Percentiles rank a stretch among this genome's conserved stretches.
Evolutionary conservation across 805 yeast species (phyloP).

Genomic region (Zygosaccharomyces gambellarensis): DNA sequence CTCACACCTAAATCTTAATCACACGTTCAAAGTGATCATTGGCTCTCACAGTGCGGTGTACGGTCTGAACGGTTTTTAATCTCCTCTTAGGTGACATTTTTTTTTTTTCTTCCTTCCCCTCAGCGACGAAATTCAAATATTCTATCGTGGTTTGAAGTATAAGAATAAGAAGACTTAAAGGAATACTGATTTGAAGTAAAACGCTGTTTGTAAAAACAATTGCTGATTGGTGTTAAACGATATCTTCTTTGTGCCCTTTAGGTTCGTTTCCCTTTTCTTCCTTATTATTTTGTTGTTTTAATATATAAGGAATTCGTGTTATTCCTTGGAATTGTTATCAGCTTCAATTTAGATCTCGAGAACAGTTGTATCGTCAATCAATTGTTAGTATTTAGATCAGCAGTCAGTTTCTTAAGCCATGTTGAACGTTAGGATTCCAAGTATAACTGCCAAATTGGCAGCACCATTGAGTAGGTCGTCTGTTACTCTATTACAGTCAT

Average conservation of each 20-base stretch:
- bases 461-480: conserved; percentile 10
- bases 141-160: conserved; percentile 4
- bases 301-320: neutral
- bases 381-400: too few relatives aligned
- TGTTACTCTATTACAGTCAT: conserved; percentile 4
- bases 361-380: neutral
- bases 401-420: neutral
- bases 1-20: too few relatives aligned
- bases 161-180: neutral
- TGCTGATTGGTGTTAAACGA: too few relatives aligned
- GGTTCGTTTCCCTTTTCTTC: too few relatives aligned
- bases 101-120: conserved; percentile 7
- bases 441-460: conserved; percentile 14
- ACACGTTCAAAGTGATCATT: too few relatives aligned
- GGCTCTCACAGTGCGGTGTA: neutral
- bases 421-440: conserved; percentile 16
- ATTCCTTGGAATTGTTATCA: neutral
- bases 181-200: too few relatives aligned
- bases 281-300: too few relatives aligned
- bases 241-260: too few relatives aligned
- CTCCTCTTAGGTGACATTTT: conserved; percentile 9
- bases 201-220: too few relatives aligned
- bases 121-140: conserved; percentile 5
- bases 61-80: conserved; percentile 11
- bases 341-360: neutral